phyloP scores from a whole-genome alignment of 1,284 basidiomycete genomes.

The Rhodotorula sp. region DNA sequence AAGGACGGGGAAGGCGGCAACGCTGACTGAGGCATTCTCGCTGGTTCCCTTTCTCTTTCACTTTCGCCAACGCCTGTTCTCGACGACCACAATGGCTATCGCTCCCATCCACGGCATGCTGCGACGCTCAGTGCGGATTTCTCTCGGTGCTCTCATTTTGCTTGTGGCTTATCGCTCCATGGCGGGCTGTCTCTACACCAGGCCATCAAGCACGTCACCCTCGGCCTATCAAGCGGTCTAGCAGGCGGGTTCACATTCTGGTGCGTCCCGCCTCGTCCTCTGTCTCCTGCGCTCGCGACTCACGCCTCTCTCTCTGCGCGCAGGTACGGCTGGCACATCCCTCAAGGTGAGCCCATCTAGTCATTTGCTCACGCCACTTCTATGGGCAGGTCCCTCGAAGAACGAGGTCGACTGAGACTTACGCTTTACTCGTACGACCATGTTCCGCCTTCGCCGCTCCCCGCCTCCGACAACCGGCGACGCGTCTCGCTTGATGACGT shows the following conservation, averaged over 20 bases:
- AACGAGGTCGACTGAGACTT: no score
- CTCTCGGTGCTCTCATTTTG: not conserved
- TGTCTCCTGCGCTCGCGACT: no score
- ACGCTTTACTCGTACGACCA: no score
- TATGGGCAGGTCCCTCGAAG: no score
- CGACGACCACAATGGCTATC: conserved; percentile 16
- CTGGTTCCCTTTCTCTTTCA: not conserved
- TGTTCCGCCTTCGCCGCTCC: not conserved
- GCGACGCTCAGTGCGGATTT: conserved; percentile 2
- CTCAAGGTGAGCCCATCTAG: conserved; percentile 2
- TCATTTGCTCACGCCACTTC: not conserved
- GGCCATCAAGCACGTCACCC: conserved; percentile 13
- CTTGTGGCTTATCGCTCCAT: not conserved
- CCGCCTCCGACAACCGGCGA: not conserved
- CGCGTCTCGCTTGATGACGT: no score
- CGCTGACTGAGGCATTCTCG: no score
- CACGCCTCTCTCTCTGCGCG: not conserved
- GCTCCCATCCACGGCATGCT: conserved; percentile 29
- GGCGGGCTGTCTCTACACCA: not conserved
- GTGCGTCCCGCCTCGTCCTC: conserved; percentile 1
- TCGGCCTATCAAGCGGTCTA: conserved; percentile 16
- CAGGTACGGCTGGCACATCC: conserved; percentile 10
- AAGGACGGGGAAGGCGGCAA: not conserved
- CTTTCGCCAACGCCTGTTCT: not conserved
- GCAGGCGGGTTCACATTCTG: conserved; percentile 24